Base-by-base conservation (phyloP, 1,284 basidiomycete genomes). In the Pyrrhoderma noxium region DNA sequence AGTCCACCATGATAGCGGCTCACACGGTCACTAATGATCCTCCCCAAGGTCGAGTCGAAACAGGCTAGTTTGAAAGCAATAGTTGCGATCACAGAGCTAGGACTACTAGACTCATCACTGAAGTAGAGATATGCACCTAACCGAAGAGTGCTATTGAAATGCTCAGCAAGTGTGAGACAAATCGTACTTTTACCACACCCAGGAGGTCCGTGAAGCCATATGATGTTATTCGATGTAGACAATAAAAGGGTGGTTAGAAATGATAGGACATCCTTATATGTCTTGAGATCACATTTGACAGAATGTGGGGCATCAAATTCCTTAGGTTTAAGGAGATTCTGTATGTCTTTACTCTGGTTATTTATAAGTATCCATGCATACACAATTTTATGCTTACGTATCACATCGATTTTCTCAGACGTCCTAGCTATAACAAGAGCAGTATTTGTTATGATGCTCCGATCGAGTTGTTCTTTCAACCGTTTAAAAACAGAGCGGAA, bases 121-220 rank as follows among this genome's bases (percentile, higher is more conserved):
- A 46, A 46, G 44, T 34, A 46, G 2, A 46, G 44, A 46, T 16
- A 35, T 11, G 44, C 44, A 46, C 44, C 44, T 3, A 25, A 25
- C 8, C 14, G 21, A 8, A 1, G 11, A 8, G 34, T 46, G 27
- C 18, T 25, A 8, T 16, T 27, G 44, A 46, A 46, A 22, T 34
- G 16, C 8, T 46, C 25, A 16, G 44, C 19, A 31, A 46, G 27
- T 5, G 44, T 46, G 14, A 23, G 14, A 35, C 16, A 9, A 23
- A 48, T 18, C 4, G 35, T 40, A n/a, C 36, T 39, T 11, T 48
- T 48, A 1, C 47, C 47, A 13, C 16, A 19, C 8, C 47, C 47
- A 1, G 47, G 25, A 2, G 35, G 35, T 11, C 47, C 47, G 18
- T 19, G 38, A 1, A 48, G 14, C 47, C 47, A 48, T 16, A 48